Conservation (phyloP, 1,284 basidiomycete species). For the Ceratobasidium sp. region DNA sequence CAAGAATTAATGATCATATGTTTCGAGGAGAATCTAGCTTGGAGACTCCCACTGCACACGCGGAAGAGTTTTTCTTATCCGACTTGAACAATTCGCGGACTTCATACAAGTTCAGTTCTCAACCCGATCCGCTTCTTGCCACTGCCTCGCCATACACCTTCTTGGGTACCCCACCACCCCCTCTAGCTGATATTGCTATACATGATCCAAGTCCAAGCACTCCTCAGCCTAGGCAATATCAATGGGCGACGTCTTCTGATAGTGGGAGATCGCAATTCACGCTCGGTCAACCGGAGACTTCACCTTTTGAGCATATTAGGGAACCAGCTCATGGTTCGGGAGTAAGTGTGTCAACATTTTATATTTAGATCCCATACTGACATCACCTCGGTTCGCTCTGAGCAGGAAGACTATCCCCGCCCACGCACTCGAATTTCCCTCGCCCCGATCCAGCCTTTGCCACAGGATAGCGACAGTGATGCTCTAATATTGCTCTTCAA, state of each 20-base stretch:
- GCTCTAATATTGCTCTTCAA: too few relatives aligned
- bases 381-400: not conserved
- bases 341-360: not conserved
- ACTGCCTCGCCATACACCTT: not conserved
- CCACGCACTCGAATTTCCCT: too few relatives aligned
- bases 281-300: not conserved
- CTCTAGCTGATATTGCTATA: not conserved
- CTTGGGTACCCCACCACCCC: not conserved
- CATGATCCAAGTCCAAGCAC: not conserved
- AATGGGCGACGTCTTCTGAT: not conserved
- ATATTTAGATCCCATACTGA: too few relatives aligned
- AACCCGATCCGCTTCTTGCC: not conserved
- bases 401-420: too few relatives aligned
- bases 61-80: too few relatives aligned
- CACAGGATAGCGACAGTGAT: too few relatives aligned
- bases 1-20: too few relatives aligned
- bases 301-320: not conserved
- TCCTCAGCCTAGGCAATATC: not conserved
- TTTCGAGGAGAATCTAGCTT: too few relatives aligned
- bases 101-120: not conserved
- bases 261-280: not conserved
- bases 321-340: not conserved
- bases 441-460: too few relatives aligned
- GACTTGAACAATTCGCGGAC: too few relatives aligned
- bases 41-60: too few relatives aligned